Conservation (phyloP, 208 protist genomes). For the Trichomonas gallinae region DNA sequence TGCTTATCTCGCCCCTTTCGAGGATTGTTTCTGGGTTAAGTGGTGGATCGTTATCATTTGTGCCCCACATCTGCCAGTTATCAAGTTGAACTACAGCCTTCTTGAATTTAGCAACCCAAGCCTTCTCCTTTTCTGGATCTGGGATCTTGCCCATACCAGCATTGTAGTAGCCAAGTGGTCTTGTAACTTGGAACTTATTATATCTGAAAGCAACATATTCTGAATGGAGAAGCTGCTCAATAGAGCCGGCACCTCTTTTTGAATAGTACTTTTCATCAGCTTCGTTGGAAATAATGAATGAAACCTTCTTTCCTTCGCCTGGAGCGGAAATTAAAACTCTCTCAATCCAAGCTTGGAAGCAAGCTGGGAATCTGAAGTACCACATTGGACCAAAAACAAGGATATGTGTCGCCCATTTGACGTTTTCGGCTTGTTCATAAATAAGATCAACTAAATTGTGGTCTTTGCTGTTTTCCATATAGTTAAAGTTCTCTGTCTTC, state of each 20-base stretch:
- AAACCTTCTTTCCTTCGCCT: neutral
- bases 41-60: neutral
- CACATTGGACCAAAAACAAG: conserved; percentile 12
- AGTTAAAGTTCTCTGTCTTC: neutral
- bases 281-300: neutral
- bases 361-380: neutral
- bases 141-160: neutral
- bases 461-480: neutral
- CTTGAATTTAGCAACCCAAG: neutral
- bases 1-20: no score
- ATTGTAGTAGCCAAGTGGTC: neutral
- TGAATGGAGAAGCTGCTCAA: neutral
- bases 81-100: neutral
- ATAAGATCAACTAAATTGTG: neutral
- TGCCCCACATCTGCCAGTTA: neutral
- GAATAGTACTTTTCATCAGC: neutral
- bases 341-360: neutral
- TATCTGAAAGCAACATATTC: neutral
- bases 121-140: neutral
- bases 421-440: neutral
- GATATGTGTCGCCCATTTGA: neutral
- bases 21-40: neutral
- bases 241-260: neutral
- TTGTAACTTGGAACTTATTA: neutral
- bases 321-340: neutral